Base-by-base conservation (phyloP, 345 rosid genomes). In the Cardamine resedifolia region DNA sequence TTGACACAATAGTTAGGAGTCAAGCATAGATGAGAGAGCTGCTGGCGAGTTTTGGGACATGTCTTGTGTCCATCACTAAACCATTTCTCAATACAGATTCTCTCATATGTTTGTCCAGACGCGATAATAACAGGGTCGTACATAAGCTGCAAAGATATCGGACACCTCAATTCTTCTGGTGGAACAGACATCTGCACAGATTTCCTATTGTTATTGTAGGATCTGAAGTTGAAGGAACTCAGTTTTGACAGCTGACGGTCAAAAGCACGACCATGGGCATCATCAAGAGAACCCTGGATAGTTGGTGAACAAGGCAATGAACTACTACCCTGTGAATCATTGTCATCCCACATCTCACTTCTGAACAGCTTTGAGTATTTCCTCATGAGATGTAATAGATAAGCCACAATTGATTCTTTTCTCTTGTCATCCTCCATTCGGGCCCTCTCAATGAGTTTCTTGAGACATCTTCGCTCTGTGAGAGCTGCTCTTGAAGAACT, bases 21-120 rank as follows among this genome's bases (percentile, higher is more conserved):
- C 90, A 95, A 83, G 64, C 82, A 81, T 63, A 86, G 86, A 81
- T 90, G 98, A 56, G 86, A 78, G 16, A 91, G 89, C 79, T 82
- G 82, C 79, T 91, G 96, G 51, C 81, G 96, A 74, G 92, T 83
- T 73, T 91, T 95, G n/a, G 99, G 99, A 56, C 99, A 95, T 28
- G 96, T 86, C 51, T 78, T 83, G 67, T 95, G 99, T 63, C 99
- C 98, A 74, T 95, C 99, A 55, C 82, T 77, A 70, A 95, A 81
- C 99, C 99, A 95, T 81, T 90, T 95, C 82, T 90, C 99, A 44
- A 95, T 87, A 68, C 98, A 95, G 63, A 87, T 74, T 77, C 92
- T 85, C 78, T 95, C 98, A 58, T 91, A 95, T 0, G 99, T 95
- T 81, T 95, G 98, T 58, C 99, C 99, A 61, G 99, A 95, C n/a